Evolutionary conservation across 2,329 filamentous ascomycete genomes (phyloP).

Genomic region (Furcasterigmium sp.): DNA sequence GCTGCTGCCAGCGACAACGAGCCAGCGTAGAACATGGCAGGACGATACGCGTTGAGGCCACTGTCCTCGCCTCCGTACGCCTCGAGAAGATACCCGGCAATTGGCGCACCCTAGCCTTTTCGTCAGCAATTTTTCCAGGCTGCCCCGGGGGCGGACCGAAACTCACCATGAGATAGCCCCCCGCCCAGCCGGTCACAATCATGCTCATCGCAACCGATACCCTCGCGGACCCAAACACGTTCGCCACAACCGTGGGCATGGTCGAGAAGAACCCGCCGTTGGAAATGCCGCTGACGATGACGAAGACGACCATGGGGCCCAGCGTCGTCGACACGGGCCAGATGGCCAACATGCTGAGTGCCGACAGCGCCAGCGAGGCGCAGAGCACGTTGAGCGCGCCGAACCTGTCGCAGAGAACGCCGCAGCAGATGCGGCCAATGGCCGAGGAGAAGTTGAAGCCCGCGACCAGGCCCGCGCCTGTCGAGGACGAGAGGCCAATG

Average conservation of each 20-base stretch:
- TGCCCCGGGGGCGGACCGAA: no score
- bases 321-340: conserved; percentile 55
- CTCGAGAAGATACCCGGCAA: conserved; percentile 54
- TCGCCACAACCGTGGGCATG: conserved; percentile 58
- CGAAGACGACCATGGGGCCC: conserved; percentile 49
- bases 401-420: conserved; percentile 46
- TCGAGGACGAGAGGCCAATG: conserved; percentile 44
- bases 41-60: conserved; percentile 48
- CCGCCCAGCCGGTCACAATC: conserved; percentile 55
- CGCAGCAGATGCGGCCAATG: conserved; percentile 48
- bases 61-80: conserved; percentile 45
- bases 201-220: conserved; percentile 56
- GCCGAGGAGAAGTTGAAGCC: conserved; percentile 58
- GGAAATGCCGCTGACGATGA: conserved; percentile 52
- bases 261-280: conserved; percentile 61
- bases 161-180: conserved; percentile 54
- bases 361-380: conserved; percentile 43
- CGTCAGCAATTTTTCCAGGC: no score
- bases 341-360: conserved; percentile 52
- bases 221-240: conserved; percentile 50
- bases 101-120: conserved; percentile 46
- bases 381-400: conserved; percentile 52
- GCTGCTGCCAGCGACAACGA: conserved; percentile 43
- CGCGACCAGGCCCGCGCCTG: conserved; percentile 52
- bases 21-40: conserved; percentile 58